A percentile compares a stretch with the other conserved stretches of the same genome.
phyloP scores from a whole-genome alignment of 495 filamentous ascomycete genomes.

The Talaromyces wortmannii region DNA sequence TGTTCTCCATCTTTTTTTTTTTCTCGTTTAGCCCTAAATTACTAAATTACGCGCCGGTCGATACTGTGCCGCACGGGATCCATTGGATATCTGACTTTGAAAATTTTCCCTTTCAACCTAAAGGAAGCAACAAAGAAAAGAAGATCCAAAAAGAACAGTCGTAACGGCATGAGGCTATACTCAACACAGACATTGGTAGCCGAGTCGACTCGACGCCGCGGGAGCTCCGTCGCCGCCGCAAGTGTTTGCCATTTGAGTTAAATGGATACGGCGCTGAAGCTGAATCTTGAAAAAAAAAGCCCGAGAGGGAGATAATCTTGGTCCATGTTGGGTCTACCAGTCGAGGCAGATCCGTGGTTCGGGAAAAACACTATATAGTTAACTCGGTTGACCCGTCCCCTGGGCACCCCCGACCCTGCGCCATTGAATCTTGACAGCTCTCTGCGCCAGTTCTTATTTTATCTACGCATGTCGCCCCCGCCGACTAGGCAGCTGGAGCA shows the following conservation, averaged over 20 bases:
- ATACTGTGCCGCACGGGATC: slow-evolving; percentile 5
- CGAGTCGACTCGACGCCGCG: no score
- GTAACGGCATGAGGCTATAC: slow-evolving; percentile 15
- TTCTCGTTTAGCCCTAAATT: neutral
- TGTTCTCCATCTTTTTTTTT: slow-evolving; percentile 7
- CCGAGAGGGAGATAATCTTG: neutral
- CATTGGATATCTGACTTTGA: slow-evolving; percentile 8
- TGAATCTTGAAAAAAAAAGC: no score
- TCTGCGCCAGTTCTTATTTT: neutral
- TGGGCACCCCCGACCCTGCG: neutral
- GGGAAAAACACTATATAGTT: neutral
- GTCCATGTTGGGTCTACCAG: neutral
- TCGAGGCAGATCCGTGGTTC: neutral
- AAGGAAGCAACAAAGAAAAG: slow-evolving; percentile 43
- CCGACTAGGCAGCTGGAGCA: slow-evolving; percentile 29
- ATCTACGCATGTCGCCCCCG: slow-evolving; percentile 27
- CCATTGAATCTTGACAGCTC: neutral
- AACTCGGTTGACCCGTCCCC: neutral
- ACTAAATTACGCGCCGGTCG: slow-evolving; percentile 7
- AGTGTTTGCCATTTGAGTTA: no score
- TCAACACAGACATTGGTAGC: no score
- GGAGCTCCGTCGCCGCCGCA: no score
- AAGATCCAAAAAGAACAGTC: slow-evolving; percentile 69
- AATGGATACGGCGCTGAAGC: no score
- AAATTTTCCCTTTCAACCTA: slow-evolving; percentile 12